phyloP scores from a whole-genome alignment of 257 asterid genomes.

The Nicotiana tomentosiformis region DNA sequence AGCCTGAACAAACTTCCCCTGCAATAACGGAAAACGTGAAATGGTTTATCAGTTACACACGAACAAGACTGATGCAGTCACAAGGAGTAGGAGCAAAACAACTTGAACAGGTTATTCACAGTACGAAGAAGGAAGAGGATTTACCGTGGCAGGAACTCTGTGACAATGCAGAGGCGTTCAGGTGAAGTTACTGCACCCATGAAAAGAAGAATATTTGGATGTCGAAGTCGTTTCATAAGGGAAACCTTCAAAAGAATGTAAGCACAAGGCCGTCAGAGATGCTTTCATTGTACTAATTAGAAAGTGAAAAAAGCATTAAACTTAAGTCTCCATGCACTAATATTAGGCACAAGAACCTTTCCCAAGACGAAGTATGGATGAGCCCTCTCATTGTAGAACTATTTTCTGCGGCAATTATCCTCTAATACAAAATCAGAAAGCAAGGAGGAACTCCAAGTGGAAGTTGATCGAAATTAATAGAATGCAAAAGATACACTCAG shows the following conservation, averaged over 20 bases:
- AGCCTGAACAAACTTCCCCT: slow-evolving; percentile 92
- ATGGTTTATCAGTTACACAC: not conserved
- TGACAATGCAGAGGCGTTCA: slow-evolving; percentile 83
- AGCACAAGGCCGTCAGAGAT: not conserved
- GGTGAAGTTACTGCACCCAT: slow-evolving; percentile 99
- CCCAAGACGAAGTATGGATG: not conserved
- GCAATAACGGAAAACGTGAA: slow-evolving; percentile 20
- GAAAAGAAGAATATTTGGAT: slow-evolving; percentile 91
- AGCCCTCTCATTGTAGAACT: not conserved
- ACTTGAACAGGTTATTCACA: not conserved
- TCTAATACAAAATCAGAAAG: not conserved
- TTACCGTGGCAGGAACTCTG: slow-evolving; percentile 98
- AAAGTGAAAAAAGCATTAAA: not conserved
- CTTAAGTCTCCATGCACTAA: not conserved
- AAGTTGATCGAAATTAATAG: not conserved
- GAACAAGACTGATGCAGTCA: not conserved
- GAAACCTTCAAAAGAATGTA: slow-evolving; percentile 55
- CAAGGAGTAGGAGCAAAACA: not conserved
- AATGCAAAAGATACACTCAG: not conserved
- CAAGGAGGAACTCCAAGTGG: not conserved
- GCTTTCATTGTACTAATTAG: not conserved
- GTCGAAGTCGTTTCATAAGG: slow-evolving; percentile 89
- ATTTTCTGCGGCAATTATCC: not conserved
- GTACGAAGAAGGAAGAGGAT: slow-evolving; percentile 3
- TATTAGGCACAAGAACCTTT: not conserved